These are phyloP conservation scores for Blastobotrys americana DNA, from an alignment of 805 yeast genomes.

Conservation along the genomic window DNA sequence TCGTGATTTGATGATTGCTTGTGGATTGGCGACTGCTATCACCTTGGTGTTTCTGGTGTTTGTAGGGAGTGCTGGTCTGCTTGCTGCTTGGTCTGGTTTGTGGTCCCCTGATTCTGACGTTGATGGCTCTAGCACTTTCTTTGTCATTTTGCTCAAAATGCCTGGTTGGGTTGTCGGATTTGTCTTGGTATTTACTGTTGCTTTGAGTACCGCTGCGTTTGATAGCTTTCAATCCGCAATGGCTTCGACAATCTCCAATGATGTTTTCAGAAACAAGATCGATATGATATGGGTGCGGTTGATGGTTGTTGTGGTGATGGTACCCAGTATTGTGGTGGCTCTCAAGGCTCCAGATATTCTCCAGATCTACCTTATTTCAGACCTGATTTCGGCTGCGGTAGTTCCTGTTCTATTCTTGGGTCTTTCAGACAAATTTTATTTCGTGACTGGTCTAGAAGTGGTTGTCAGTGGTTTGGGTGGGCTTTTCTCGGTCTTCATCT, in stretches of 20 bases:
- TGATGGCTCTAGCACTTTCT: slow-evolving; percentile 63
- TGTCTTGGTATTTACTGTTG: slow-evolving; percentile 63
- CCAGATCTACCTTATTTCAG: slow-evolving; percentile 85
- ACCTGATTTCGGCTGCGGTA: slow-evolving; percentile 77
- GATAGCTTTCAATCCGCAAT: slow-evolving; percentile 85
- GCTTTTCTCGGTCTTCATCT: slow-evolving; percentile 67
- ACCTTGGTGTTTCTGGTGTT: slow-evolving; percentile 57
- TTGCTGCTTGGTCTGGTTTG: slow-evolving; percentile 87
- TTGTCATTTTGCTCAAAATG: slow-evolving; percentile 59
- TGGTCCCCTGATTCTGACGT: slow-evolving; percentile 37
- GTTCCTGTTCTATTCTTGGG: slow-evolving; percentile 82
- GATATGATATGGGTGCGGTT: slow-evolving; percentile 58
- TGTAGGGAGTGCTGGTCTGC: slow-evolving; percentile 74
- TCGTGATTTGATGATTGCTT: slow-evolving; percentile 67
- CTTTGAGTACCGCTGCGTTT: slow-evolving; percentile 79
- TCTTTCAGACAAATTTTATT: slow-evolving; percentile 57
- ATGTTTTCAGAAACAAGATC: slow-evolving; percentile 75
- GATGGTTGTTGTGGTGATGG: slow-evolving; percentile 66
- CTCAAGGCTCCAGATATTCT: slow-evolving; percentile 74
- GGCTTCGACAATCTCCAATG: slow-evolving; percentile 84
- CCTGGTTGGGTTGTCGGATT: slow-evolving; percentile 85
- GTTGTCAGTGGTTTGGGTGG: slow-evolving; percentile 82
- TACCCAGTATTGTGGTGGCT: slow-evolving; percentile 85
- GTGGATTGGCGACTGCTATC: slow-evolving; percentile 65
- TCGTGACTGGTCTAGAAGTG: slow-evolving; percentile 70